Percentiles rank a stretch among this genome's conserved stretches.
phyloP scores from a whole-genome alignment of 2,329 filamentous ascomycete species.

The Paecilomyces formosus region DNA sequence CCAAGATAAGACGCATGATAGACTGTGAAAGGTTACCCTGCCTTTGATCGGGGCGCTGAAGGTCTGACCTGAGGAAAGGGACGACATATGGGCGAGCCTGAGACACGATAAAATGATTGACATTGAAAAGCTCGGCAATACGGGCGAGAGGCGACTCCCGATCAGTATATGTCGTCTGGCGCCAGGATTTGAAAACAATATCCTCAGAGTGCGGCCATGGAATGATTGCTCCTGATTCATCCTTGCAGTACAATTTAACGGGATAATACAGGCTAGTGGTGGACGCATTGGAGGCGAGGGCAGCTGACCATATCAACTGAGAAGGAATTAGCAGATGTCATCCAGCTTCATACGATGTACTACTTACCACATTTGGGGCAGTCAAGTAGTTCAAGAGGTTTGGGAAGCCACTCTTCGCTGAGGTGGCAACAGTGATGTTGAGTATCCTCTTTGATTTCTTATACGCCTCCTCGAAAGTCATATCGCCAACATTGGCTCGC shows the following conservation, averaged over 20 bases:
- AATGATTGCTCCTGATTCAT: conserved; percentile 62
- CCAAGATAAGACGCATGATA: conserved; percentile 57
- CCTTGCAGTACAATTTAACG: conserved; percentile 68
- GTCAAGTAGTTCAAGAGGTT: conserved; percentile 88
- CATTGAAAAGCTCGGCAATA: conserved; percentile 78
- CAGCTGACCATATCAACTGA: conserved; percentile 53
- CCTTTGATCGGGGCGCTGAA: conserved; percentile 63
- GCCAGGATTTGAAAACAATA: conserved; percentile 62
- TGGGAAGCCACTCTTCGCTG: conserved; percentile 66
- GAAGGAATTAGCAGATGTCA: not conserved
- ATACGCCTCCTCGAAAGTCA: conserved; percentile 92
- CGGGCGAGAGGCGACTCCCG: conserved; percentile 61
- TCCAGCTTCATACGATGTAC: not conserved
- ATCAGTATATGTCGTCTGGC: conserved; percentile 57
- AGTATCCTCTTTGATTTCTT: conserved; percentile 75
- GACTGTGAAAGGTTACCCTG: conserved; percentile 51
- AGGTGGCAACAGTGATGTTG: conserved; percentile 83
- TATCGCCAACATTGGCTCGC: conserved; percentile 73
- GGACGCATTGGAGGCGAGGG: conserved; percentile 34
- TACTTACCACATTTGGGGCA: conserved; percentile 78
- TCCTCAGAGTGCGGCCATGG: conserved; percentile 61
- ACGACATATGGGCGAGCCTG: conserved; percentile 86
- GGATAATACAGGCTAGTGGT: conserved; percentile 59
- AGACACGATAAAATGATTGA: conserved; percentile 91
- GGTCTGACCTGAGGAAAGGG: conserved; percentile 73